phyloP scores from a whole-genome alignment of 2,329 filamentous ascomycete species.

The Stachybotrys elegans region DNA sequence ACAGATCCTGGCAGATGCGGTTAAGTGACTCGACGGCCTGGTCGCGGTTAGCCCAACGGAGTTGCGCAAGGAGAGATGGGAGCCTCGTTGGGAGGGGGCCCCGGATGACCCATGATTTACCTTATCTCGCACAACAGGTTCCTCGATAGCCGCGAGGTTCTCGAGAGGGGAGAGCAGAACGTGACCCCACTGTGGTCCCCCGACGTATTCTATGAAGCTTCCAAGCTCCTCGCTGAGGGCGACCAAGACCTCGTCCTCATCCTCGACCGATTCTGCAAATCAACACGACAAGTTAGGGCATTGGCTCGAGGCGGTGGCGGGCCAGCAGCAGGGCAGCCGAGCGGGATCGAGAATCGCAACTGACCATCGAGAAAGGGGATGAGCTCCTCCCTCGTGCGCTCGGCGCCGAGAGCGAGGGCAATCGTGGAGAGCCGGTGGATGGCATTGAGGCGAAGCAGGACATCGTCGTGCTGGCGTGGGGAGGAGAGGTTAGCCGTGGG shows the following conservation, averaged over 20 bases:
- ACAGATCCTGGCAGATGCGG: constrained; percentile 95
- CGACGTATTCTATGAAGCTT: constrained; percentile 95
- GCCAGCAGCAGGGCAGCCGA: constrained; percentile 11
- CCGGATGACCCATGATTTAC: constrained; percentile 53
- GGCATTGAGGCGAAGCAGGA: constrained; percentile 93
- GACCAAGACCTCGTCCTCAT: constrained; percentile 97
- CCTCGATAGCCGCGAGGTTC: constrained; percentile 97
- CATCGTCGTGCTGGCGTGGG: constrained; percentile 81
- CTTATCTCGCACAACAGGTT: constrained; percentile 97
- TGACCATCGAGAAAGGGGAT: constrained; percentile 98
- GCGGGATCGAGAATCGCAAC: constrained; percentile 28
- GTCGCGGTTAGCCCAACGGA: constrained; percentile 8
- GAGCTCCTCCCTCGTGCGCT: constrained; percentile 95
- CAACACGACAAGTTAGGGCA: constrained; percentile 12
- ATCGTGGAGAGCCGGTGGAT: constrained; percentile 98
- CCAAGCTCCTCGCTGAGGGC: constrained; percentile 96
- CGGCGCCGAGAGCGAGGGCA: constrained; percentile 88
- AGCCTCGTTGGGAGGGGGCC: constrained; percentile 15
- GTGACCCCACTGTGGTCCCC: constrained; percentile 88
- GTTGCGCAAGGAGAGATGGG: background rate
- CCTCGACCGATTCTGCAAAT: constrained; percentile 85
- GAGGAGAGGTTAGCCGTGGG: background rate
- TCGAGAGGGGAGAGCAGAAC: constrained; percentile 95
- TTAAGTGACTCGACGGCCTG: constrained; percentile 98
- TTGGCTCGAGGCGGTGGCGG: constrained; percentile 3